Evolutionary conservation across 2,329 filamentous ascomycete genomes (phyloP).

Genomic region (Xylariaceae sp.): DNA sequence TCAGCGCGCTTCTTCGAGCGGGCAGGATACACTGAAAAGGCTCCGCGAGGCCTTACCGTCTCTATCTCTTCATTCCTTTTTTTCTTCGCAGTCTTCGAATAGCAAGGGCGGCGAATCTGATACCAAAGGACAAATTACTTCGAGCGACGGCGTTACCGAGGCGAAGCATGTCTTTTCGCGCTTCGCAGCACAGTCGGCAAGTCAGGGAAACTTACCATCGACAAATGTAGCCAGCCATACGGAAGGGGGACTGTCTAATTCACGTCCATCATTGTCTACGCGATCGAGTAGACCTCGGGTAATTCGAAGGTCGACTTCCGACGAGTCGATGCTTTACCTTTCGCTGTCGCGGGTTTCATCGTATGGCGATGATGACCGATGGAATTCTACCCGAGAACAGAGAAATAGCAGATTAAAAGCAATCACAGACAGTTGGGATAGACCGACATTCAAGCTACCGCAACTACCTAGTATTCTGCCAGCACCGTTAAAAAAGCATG

Average conservation of each 20-base stretch:
- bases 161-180: conserved; percentile 17
- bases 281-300: conserved; percentile 28
- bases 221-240: conserved; percentile 7
- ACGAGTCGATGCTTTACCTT: conserved; percentile 73
- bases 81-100: conserved; percentile 33
- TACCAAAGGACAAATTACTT: conserved; percentile 22
- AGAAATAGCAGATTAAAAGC: conserved; percentile 87
- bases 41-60: conserved; percentile 54
- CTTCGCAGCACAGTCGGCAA: conserved; percentile 1
- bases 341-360: conserved; percentile 74
- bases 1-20: conserved; percentile 49
- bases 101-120: conserved; percentile 25
- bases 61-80: conserved; percentile 45
- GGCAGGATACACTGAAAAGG: conserved; percentile 53
- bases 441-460: conserved; percentile 68
- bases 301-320: conserved; percentile 62
- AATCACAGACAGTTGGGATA: conserved; percentile 80
- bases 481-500: conserved; percentile 28
- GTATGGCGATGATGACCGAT: conserved; percentile 75
- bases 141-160: conserved; percentile 19
- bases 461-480: conserved; percentile 52
- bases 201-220: conserved; percentile 12
- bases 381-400: conserved; percentile 74
- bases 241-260: conserved; percentile 12
- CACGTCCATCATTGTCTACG: conserved; percentile 23